These are phyloP conservation scores for Vitis hybrid DNA, from an alignment of 177 flowering plant genomes.

Conservation along the genomic window DNA sequence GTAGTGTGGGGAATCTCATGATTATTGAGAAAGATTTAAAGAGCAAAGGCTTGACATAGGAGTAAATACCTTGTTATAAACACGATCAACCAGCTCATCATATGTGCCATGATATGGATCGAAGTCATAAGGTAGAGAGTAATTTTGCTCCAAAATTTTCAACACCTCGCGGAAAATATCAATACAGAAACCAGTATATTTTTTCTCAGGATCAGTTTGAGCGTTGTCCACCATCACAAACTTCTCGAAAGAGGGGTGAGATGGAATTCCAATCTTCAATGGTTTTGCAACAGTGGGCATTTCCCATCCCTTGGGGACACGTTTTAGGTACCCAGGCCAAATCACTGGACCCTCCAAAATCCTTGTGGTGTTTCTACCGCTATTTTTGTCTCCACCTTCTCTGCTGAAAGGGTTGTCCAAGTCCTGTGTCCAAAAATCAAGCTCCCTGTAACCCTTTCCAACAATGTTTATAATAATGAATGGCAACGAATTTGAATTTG, in stretches of 20 bases:
- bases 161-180: no score
- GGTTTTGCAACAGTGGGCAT: constrained; percentile 30
- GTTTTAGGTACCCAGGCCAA: constrained; percentile 36
- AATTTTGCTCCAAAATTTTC: no score
- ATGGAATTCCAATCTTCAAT: constrained; percentile 44
- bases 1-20: no score
- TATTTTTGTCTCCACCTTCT: not conserved
- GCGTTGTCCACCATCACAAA: no score
- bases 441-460: constrained; percentile 35
- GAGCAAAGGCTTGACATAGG: no score
- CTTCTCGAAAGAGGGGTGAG: not conserved
- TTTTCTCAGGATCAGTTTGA: no score
- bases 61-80: no score
- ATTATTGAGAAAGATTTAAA: no score
- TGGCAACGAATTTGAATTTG: not conserved
- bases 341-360: constrained; percentile 9
- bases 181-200: no score
- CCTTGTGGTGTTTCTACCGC: not conserved
- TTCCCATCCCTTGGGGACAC: constrained; percentile 37
- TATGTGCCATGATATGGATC: no score
- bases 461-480: constrained; percentile 37
- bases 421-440: constrained; percentile 36
- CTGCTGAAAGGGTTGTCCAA: constrained; percentile 25
- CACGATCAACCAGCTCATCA: constrained; percentile 8
- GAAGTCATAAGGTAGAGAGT: no score